Base-by-base conservation (phyloP, 805 yeast genomes). In the Lipomyces oligophaga region DNA sequence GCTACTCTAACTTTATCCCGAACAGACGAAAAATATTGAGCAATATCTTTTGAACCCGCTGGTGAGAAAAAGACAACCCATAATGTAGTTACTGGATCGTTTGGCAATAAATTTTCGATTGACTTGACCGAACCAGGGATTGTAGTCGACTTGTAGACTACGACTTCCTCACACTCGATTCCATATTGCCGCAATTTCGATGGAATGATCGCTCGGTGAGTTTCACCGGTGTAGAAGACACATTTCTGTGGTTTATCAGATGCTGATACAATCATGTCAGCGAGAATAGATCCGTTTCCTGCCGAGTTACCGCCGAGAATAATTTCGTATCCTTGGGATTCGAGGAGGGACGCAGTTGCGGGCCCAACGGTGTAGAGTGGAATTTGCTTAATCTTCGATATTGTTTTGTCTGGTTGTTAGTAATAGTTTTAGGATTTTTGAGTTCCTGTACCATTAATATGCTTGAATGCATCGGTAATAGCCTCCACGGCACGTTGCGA, bases 41-140 rank as follows among this genome's bases (percentile, higher is more conserved):
- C 55, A 8, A 37, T 41, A 2, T n/a, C 15, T 24, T 74, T 76
- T 0, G 95, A 82, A 0, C 96, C 96, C 58, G 93, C 94, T 0
- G 96, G 95, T 53, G 96, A 85, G 65, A 89, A 90, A 50, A 90
- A 83, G 0, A 89, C 83, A 4, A 88, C 67, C 96, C 96, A 87
- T 3, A 31, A 18, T n/a, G n/a, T n/a, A 5, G 22, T 8, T 15
- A 11, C 19, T 21, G 6, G 38, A 13, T 22, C 22, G 11, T 18
- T 30, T 5, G 59, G 57, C 11, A 62, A 63, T 6, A 84, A 66
- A 18, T 67, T 58, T n/a, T 24, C 16, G 15, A 38, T 26, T 16
- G 24, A 31, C 15, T 8, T 20, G 6, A 13, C 38, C 16, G 47
- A 25, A 15, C 24, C 43, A 11, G 35, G 26, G 45, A 75, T 71